Evolutionary conservation across 371 early-diverging fungal species (phyloP).

Genomic region (Apophysomyces variabilis): DNA sequence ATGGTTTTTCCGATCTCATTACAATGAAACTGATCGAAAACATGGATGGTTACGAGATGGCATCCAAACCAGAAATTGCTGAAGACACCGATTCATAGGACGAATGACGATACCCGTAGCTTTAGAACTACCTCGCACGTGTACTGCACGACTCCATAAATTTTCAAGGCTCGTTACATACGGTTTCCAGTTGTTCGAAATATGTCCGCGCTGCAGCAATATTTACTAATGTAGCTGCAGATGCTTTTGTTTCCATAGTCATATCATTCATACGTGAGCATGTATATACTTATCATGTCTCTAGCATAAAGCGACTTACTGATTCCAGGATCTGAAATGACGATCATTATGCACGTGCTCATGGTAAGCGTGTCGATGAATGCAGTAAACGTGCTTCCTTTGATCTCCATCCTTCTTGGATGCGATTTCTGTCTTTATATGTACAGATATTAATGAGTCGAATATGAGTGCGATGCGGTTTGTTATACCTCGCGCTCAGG

Average conservation of each 20-base stretch:
- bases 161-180: slow-evolving; percentile 27
- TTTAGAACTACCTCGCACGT: not conserved
- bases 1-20: slow-evolving; percentile 53
- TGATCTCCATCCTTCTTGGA: slow-evolving; percentile 24
- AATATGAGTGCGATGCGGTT: not conserved
- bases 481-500: slow-evolving; percentile 74
- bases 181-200: slow-evolving; percentile 74
- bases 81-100: slow-evolving; percentile 15
- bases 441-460: not conserved
- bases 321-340: slow-evolving; percentile 21
- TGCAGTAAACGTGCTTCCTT: slow-evolving; percentile 26
- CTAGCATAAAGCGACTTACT: slow-evolving; percentile 17
- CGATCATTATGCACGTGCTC: slow-evolving; percentile 21
- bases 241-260: slow-evolving; percentile 49
- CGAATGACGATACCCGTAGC: not conserved
- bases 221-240: slow-evolving; percentile 79
- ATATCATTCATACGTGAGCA: not conserved
- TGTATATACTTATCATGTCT: not conserved
- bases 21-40: slow-evolving; percentile 44
- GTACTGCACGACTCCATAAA: not conserved
- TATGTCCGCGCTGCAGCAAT: slow-evolving; percentile 78
- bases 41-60: slow-evolving; percentile 42
- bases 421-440: slow-evolving; percentile 21
- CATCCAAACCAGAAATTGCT: slow-evolving; percentile 28
- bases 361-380: slow-evolving; percentile 22